Base-by-base conservation (phyloP, 164 flowering plant genomes). In the Umbellularia californica region DNA sequence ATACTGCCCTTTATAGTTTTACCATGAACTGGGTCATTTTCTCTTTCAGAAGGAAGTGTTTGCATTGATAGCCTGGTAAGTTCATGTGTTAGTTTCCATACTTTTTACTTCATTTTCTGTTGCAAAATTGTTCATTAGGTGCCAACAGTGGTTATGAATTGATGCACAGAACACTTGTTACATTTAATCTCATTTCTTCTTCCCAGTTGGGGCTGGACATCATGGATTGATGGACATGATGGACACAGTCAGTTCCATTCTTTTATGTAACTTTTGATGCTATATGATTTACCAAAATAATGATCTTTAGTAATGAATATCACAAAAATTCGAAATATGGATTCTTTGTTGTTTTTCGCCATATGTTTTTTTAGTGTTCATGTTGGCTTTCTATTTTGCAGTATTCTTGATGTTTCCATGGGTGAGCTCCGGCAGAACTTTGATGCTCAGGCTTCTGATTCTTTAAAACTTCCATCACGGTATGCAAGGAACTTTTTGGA, bases 401-500 rank as follows among this genome's bases (percentile, higher is more conserved):
- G 99, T 83, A 86, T 93, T 60, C 92, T 95, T 51, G 89, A 82
- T n/a, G 67, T 90, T 76, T 77, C 97, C 23, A 73, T 84, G 73
- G 73, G 74, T 75, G 92, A 92, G 79, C 93, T 95, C 58, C 90
- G 79, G 69, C 83, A 88, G 63, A 85, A 84, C 72, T 95, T 95
- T 77, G 86, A 88, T 58, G 23, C 58, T 2, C 91, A 86, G 82
- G 97, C 95, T 80, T 87, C 92, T 74, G 92, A 88, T 27, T 73
- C 83, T 27, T 33, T 87, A 71, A 95, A 90, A 83, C 88, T 88
- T 82, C 86, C 90, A 35, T 84, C 90, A 3, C 76, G 70, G 28
- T 90, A 83, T 81, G 90, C 97, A 2, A 84, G 92, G 75, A 92
- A 92, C 83, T 83, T 95, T 75, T 81, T 95, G 83, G 95, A 95